Evolutionary conservation across 2,329 filamentous ascomycete genomes (phyloP).

Genomic region (Cladosporium sp.): DNA sequence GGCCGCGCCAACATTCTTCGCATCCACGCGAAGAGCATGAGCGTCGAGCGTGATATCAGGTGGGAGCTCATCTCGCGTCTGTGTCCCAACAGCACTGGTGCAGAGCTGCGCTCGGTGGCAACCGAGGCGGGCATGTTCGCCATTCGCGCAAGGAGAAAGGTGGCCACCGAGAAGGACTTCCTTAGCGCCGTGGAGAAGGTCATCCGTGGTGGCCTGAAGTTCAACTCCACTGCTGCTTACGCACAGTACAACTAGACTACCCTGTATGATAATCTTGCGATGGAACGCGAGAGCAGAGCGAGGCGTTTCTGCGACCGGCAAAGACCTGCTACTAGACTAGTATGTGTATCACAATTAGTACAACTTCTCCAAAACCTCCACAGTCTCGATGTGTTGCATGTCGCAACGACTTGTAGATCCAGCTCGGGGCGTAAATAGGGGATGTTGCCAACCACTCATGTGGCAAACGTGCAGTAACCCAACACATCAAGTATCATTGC

Average conservation of each 20-base stretch:
- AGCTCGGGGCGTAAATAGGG: background rate
- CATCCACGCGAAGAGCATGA: conserved; percentile 99
- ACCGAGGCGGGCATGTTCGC: conserved; percentile 99
- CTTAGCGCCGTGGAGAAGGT: conserved; percentile 98
- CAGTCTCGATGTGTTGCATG: background rate
- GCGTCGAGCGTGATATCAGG: conserved; percentile 95
- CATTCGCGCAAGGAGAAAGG: conserved; percentile 90
- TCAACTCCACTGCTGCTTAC: conserved; percentile 97
- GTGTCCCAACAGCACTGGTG: conserved; percentile 95
- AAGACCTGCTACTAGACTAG: conserved; percentile 3
- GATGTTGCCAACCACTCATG: background rate
- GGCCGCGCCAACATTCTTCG: conserved; percentile 95
- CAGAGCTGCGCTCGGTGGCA: conserved; percentile 92
- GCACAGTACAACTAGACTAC: conserved; percentile 90
- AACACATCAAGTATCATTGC: background rate
- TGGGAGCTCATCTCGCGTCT: conserved; percentile 98
- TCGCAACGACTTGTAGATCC: background rate
- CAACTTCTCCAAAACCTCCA: background rate
- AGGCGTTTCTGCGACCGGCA: conserved; percentile 3
- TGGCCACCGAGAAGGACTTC: conserved; percentile 98
- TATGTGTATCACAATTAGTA: conserved; percentile 14
- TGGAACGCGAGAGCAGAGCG: conserved; percentile 1
- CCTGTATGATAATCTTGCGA: conserved; percentile 16
- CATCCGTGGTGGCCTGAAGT: conserved; percentile 98
- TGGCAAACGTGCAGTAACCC: background rate